Evolutionary conservation across 768 basidiomycete species (phyloP).

Genomic region (Boletus sp.): DNA sequence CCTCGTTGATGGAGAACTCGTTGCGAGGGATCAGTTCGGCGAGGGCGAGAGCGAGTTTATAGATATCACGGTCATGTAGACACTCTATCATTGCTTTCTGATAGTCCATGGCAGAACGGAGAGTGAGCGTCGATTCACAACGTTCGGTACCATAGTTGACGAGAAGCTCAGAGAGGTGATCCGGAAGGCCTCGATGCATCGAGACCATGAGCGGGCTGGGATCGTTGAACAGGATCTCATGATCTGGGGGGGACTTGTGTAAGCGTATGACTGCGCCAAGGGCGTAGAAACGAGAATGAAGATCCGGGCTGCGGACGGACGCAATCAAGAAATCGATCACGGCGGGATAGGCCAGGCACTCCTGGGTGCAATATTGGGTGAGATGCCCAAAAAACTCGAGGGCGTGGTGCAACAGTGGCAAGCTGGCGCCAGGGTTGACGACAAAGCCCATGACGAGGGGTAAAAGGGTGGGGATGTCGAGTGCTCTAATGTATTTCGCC

Average conservation of each 20-base stretch:
- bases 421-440: constrained; percentile 40
- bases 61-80: constrained; percentile 47
- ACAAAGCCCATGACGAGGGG: constrained; percentile 41
- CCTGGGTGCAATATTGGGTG: constrained; percentile 42
- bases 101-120: constrained; percentile 41
- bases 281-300: constrained; percentile 48
- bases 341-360: constrained; percentile 42
- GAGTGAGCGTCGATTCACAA: constrained; percentile 47
- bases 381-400: constrained; percentile 43
- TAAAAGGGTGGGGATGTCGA: constrained; percentile 45
- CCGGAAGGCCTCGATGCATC: constrained; percentile 42
- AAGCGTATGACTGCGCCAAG: constrained; percentile 54
- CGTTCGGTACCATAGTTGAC: constrained; percentile 44
- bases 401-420: constrained; percentile 50
- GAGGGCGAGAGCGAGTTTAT: constrained; percentile 47
- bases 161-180: constrained; percentile 44
- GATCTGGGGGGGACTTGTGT: constrained; percentile 40
- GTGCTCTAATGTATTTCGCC: constrained; percentile 35
- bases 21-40: constrained; percentile 50
- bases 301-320: constrained; percentile 52
- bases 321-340: constrained; percentile 53
- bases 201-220: constrained; percentile 45
- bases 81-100: constrained; percentile 52
- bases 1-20: constrained; percentile 61
- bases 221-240: constrained; percentile 46